A percentile compares a stretch with the other conserved stretches of the same genome.
These are phyloP conservation scores for Auricularia auricula-judae DNA, from an alignment of 768 basidiomycete genomes.

Conservation along the genomic window DNA sequence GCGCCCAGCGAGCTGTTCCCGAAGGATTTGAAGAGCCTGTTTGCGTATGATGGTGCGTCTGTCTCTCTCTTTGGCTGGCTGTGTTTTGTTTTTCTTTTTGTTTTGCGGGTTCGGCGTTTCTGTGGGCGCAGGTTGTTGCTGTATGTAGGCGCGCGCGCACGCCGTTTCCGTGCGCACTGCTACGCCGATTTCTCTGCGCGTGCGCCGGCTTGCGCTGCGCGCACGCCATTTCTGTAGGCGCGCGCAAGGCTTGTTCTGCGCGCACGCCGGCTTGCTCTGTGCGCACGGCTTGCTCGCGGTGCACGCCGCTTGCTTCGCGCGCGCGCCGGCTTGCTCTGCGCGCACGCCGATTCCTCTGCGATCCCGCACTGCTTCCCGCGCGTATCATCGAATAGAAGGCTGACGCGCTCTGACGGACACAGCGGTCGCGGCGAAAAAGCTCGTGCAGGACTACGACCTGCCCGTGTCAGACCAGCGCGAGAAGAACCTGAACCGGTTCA, in stretches of 20 bases:
- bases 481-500: constrained; percentile 43
- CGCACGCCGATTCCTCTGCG: not conserved
- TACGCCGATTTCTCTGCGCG: no score
- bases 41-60: constrained; percentile 43
- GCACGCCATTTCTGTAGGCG: no score
- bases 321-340: no score
- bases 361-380: not conserved
- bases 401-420: not conserved
- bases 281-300: no score
- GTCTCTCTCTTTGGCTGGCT: not conserved
- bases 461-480: constrained; percentile 29
- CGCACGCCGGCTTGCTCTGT: no score
- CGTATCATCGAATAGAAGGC: not conserved
- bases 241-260: no score
- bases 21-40: constrained; percentile 35
- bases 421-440: constrained; percentile 31
- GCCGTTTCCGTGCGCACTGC: no score
- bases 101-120: constrained; percentile 1
- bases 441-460: constrained; percentile 42
- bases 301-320: no score
- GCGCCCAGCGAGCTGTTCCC: constrained; percentile 37
- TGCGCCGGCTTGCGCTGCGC: no score
- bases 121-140: no score
- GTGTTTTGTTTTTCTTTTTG: not conserved
- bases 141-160: no score